Evolutionary conservation across 495 filamentous ascomycete species (phyloP).

Genomic region (Venustampulla echinocandica): DNA sequence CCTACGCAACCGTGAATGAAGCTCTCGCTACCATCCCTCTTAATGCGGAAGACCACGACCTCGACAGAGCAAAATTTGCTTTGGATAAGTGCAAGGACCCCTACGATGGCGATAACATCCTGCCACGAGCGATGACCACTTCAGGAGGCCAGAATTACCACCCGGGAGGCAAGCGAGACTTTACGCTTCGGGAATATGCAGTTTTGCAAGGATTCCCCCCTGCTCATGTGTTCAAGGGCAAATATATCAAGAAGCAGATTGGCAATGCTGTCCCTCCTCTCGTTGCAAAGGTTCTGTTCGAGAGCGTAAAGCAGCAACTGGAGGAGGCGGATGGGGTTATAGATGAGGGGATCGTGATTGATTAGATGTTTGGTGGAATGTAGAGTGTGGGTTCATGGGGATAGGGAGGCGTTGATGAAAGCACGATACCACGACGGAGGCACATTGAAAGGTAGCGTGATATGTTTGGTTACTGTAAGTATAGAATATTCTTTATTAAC

Average conservation of each 20-base stretch:
- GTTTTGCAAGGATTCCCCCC: conserved; percentile 67
- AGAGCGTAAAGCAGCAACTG: conserved; percentile 47
- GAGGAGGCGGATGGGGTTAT: conserved; percentile 44
- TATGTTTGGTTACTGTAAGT: no score
- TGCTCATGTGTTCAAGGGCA: conserved; percentile 48
- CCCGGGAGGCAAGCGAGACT: conserved; percentile 54
- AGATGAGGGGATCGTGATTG: conserved; percentile 5
- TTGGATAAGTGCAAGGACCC: conserved; percentile 27
- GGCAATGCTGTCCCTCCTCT: conserved; percentile 79
- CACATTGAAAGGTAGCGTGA: no score
- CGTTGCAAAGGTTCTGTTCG: conserved; percentile 51
- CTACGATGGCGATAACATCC: conserved; percentile 39
- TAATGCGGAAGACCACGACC: conserved; percentile 37
- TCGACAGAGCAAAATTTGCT: background rate
- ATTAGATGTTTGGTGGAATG: background rate
- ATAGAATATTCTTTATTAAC: no score
- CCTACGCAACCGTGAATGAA: conserved; percentile 36
- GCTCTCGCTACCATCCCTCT: conserved; percentile 33
- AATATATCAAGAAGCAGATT: conserved; percentile 50
- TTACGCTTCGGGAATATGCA: conserved; percentile 67
- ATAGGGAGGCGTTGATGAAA: background rate
- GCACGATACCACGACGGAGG: background rate
- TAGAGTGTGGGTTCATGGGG: background rate
- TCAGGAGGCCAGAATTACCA: conserved; percentile 62
- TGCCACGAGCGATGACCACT: conserved; percentile 58